Evolutionary conservation across 768 basidiomycete species (phyloP).

Genomic region (Russula dissimulans): DNA sequence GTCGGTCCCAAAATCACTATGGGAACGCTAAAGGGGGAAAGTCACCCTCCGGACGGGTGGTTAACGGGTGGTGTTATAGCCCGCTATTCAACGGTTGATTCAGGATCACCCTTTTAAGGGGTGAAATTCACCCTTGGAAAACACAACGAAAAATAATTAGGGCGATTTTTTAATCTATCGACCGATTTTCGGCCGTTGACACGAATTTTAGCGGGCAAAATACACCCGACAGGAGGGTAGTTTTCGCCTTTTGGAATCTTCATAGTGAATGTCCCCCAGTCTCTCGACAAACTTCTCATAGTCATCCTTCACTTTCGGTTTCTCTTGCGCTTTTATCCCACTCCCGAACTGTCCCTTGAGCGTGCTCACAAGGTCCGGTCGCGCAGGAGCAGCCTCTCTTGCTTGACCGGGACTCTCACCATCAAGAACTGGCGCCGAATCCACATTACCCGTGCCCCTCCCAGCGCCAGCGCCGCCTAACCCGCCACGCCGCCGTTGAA

Average conservation of each 20-base stretch:
- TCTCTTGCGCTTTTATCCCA: constrained; percentile 21
- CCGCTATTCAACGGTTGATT: too few relatives aligned
- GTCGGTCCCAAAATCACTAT: constrained; percentile 32
- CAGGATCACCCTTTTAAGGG: too few relatives aligned
- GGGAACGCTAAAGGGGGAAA: too few relatives aligned
- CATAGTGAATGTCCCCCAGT: constrained; percentile 61
- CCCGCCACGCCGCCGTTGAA: constrained; percentile 61
- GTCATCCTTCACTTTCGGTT: constrained; percentile 43
- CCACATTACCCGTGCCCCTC: constrained; percentile 19
- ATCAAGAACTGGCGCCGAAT: constrained; percentile 26
- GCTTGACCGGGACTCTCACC: constrained; percentile 26
- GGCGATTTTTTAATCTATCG: too few relatives aligned
- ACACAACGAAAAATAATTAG: too few relatives aligned
- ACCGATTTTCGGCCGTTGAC: too few relatives aligned
- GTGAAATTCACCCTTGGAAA: too few relatives aligned
- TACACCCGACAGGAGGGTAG: too few relatives aligned
- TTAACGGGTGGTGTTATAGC: too few relatives aligned
- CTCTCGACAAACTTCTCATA: constrained; percentile 72
- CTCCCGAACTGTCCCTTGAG: constrained; percentile 52
- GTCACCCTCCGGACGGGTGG: too few relatives aligned
- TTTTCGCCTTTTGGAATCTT: too few relatives aligned
- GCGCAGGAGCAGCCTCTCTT: constrained; percentile 28
- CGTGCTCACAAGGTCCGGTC: constrained; percentile 59
- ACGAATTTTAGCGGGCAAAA: too few relatives aligned
- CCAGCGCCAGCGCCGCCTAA: constrained; percentile 19